Conservation (phyloP, 306 rosid genomes). For the Biancaea sappan region DNA sequence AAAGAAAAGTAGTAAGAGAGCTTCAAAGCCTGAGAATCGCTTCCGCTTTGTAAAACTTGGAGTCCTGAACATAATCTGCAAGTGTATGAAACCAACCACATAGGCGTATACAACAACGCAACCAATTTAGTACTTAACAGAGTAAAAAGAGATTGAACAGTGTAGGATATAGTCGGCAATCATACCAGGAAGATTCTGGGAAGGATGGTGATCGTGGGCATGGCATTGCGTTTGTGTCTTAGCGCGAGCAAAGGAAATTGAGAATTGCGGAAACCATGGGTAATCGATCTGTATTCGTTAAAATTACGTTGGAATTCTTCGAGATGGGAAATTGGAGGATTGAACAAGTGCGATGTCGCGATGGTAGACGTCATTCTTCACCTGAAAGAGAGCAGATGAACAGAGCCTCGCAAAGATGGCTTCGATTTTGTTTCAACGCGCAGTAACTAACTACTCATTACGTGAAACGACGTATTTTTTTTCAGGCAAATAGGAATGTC, state of each 20-base stretch:
- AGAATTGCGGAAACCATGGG: conserved; percentile 22
- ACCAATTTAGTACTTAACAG: conserved; percentile 8
- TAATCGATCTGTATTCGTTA: conserved; percentile 22
- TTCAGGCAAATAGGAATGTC: no score
- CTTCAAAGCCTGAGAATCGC: conserved; percentile 70
- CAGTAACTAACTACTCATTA: no score
- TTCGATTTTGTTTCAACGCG: not conserved
- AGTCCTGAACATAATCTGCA: conserved; percentile 62
- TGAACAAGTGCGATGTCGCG: conserved; percentile 23
- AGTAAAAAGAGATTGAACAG: not conserved
- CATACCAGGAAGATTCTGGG: conserved; percentile 62
- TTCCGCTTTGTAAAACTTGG: conserved; percentile 84
- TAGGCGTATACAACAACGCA: not conserved
- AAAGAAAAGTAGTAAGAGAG: not conserved
- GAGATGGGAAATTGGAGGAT: conserved; percentile 7
- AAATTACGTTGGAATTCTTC: conserved; percentile 36
- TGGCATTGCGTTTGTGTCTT: conserved; percentile 38
- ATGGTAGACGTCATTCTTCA: conserved; percentile 45
- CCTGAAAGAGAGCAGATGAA: not conserved
- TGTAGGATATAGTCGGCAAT: not conserved
- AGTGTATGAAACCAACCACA: not conserved
- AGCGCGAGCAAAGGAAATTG: conserved; percentile 38
- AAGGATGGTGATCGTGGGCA: conserved; percentile 29
- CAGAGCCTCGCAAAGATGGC: not conserved
- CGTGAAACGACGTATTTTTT: not conserved